Conservation (phyloP, 148 eudicot genomes). For the Rheum nobile region DNA sequence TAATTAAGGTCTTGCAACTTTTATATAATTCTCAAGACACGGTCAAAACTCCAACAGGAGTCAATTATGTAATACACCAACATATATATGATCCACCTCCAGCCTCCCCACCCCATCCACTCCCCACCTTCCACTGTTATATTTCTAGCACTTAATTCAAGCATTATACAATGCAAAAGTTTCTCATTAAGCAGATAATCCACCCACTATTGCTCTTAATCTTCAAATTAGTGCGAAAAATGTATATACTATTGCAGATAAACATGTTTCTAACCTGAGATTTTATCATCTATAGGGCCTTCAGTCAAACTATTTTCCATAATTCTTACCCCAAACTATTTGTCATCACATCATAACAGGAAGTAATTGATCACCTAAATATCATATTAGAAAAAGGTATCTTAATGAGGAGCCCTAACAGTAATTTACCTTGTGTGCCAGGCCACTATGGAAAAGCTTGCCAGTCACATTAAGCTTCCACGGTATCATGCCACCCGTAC, state of each 20-base stretch:
- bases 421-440: constrained; percentile 76
- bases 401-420: neutral
- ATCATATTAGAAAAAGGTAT: neutral
- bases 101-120: no score
- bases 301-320: neutral
- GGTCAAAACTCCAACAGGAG: neutral
- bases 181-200: neutral
- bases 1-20: neutral
- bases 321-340: neutral
- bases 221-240: neutral
- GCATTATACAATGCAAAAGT: neutral
- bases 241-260: neutral
- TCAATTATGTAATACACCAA: no score
- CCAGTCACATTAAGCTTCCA: constrained; percentile 83
- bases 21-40: neutral
- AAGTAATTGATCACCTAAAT: neutral
- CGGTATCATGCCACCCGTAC: constrained; percentile 91
- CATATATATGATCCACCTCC: no score
- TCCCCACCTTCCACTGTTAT: no score
- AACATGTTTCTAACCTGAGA: neutral
- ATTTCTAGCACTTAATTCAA: neutral
- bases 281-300: neutral
- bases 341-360: neutral
- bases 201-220: neutral
- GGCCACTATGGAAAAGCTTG: constrained; percentile 96